Percentiles rank a stretch among this genome's conserved stretches.
phyloP scores from a whole-genome alignment of 495 filamentous ascomycete genomes.

The Hyaloscypha bicolor region DNA sequence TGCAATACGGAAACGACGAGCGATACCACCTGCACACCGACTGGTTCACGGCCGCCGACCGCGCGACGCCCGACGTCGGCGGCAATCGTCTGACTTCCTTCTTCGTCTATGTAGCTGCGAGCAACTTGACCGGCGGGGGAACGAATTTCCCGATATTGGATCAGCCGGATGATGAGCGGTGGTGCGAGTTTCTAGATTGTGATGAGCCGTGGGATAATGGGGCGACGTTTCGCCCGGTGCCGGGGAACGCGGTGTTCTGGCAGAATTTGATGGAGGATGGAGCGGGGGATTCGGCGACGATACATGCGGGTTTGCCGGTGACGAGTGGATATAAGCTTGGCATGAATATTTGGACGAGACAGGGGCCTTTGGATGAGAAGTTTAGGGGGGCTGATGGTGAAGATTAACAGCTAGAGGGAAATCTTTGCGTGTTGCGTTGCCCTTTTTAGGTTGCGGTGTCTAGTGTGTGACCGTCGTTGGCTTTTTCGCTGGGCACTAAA shows the following conservation, averaged over 20 bases:
- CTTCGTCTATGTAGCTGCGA: constrained; percentile 56
- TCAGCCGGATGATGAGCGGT: constrained; percentile 48
- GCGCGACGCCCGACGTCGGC: constrained; percentile 40
- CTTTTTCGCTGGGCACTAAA: too few relatives aligned
- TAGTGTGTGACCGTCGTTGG: too few relatives aligned
- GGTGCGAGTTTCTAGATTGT: constrained; percentile 31
- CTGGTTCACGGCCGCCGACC: constrained; percentile 45
- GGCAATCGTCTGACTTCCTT: constrained; percentile 55
- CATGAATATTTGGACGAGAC: constrained; percentile 76
- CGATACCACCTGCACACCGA: constrained; percentile 58
- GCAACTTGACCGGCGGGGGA: constrained; percentile 54
- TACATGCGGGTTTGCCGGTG: constrained; percentile 74
- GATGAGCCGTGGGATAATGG: constrained; percentile 47
- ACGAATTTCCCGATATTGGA: constrained; percentile 63
- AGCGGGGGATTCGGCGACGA: constrained; percentile 61
- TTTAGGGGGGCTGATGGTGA: constrained; percentile 19
- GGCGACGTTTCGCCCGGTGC: constrained; percentile 65
- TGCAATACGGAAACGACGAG: constrained; percentile 51
- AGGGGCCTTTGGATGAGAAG: constrained; percentile 20
- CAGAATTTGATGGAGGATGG: constrained; percentile 68
- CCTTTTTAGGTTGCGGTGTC: too few relatives aligned
- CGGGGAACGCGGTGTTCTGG: constrained; percentile 78
- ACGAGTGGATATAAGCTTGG: constrained; percentile 70
- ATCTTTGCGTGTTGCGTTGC: not conserved
- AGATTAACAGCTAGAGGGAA: not conserved